Conservation (phyloP, 2,329 filamentous ascomycete genomes). For the Canariomyces notabilis region DNA sequence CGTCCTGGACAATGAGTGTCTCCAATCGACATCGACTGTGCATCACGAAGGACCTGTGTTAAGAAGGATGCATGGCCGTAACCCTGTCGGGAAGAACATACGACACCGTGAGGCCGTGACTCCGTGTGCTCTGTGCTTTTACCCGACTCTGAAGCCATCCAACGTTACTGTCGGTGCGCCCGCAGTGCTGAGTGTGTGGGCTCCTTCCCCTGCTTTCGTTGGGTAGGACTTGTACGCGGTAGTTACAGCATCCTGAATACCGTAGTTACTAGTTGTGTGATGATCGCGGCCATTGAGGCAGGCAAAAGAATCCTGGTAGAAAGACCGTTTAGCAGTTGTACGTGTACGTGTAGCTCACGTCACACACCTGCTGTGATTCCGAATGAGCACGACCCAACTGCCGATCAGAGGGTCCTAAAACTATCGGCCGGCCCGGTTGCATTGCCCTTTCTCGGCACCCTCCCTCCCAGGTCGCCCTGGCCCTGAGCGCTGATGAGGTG, state of each 20-base stretch:
- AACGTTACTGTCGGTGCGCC: too few species aligned
- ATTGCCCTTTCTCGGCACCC: background rate
- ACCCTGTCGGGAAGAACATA: background rate
- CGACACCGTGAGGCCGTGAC: background rate
- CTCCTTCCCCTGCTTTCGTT: too few species aligned
- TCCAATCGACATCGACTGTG: background rate
- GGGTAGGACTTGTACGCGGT: too few species aligned
- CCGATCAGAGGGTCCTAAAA: background rate
- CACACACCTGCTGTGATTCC: background rate
- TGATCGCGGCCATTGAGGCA: too few species aligned
- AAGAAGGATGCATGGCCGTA: background rate
- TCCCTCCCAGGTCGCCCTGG: background rate
- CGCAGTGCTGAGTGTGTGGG: too few species aligned
- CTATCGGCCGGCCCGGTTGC: background rate
- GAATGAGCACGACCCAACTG: constrained; percentile 2
- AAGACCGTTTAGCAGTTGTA: background rate
- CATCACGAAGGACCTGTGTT: background rate
- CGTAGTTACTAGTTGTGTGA: too few species aligned
- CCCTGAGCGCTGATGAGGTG: background rate
- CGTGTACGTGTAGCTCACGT: background rate
- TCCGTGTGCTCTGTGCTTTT: too few species aligned
- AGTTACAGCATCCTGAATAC: too few species aligned
- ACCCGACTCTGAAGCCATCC: too few species aligned
- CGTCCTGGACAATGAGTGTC: background rate
- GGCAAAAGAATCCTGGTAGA: background rate